Evolutionary conservation across 2,329 filamentous ascomycete species (phyloP).

Genomic region (Cucurbitaria berberidis): DNA sequence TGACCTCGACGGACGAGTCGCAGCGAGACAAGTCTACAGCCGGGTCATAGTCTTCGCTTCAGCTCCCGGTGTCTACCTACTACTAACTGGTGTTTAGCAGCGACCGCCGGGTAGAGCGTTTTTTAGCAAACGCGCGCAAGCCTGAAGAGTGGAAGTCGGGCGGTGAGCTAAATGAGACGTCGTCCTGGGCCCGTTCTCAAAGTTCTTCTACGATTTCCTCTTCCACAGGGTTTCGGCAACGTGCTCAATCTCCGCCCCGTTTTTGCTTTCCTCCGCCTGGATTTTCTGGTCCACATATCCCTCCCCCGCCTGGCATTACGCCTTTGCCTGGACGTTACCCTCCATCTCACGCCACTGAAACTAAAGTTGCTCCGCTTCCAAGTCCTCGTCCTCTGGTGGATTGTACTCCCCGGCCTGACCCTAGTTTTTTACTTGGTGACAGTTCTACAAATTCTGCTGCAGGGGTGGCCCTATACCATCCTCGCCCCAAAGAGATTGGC

Average conservation of each 20-base stretch:
- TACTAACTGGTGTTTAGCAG: constrained; percentile 7
- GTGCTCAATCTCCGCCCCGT: background rate
- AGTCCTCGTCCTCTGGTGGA: background rate
- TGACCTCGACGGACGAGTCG: constrained; percentile 45
- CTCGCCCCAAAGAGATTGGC: background rate
- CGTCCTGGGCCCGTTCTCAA: background rate
- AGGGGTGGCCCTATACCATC: background rate
- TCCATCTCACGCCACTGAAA: background rate
- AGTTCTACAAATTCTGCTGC: background rate
- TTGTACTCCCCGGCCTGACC: too few relatives aligned
- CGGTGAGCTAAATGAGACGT: background rate
- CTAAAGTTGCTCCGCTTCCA: background rate
- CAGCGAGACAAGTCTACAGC: constrained; percentile 38
- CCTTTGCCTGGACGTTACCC: background rate
- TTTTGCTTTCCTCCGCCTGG: background rate
- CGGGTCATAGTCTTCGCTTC: constrained; percentile 26
- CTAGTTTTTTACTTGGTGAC: background rate
- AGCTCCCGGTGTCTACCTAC: constrained; percentile 9
- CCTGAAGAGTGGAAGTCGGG: background rate
- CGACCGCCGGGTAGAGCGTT: background rate
- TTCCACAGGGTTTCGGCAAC: background rate
- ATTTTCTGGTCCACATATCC: background rate
- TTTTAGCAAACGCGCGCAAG: background rate
- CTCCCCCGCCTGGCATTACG: background rate
- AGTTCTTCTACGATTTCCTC: background rate